Conservation (phyloP, 169 alveolate species). For the Cryptosporidium meleagridis region DNA sequence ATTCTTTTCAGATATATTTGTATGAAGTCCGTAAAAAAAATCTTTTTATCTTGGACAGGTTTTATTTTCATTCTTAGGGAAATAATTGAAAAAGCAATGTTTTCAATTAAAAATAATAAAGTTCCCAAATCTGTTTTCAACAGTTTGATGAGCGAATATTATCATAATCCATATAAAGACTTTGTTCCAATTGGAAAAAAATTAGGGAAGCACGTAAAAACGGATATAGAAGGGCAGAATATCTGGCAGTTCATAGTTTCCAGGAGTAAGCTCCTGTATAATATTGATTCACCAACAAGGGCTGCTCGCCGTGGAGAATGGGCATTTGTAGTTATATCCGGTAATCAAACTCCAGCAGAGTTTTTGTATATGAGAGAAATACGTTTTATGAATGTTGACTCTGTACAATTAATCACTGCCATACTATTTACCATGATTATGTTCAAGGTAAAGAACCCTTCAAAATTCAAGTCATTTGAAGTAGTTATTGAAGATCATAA, state of each 20-base stretch:
- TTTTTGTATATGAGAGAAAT: slow-evolving; percentile 53
- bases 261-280: slow-evolving; percentile 47
- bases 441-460: slow-evolving; percentile 46
- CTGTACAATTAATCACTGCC: slow-evolving; percentile 58
- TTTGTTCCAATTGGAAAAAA: slow-evolving; percentile 35
- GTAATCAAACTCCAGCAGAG: slow-evolving; percentile 54
- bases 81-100: slow-evolving; percentile 25
- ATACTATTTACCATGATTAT: slow-evolving; percentile 47
- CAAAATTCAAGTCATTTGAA: slow-evolving; percentile 44
- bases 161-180: slow-evolving; percentile 2
- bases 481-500: slow-evolving; percentile 36
- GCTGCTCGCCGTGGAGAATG: slow-evolving; percentile 68
- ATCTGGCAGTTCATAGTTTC: slow-evolving; percentile 40
- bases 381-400: slow-evolving; percentile 40
- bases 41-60: slow-evolving; percentile 32
- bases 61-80: slow-evolving; percentile 53
- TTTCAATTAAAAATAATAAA: background rate
- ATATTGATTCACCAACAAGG: slow-evolving; percentile 58
- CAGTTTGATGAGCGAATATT: slow-evolving; percentile 30
- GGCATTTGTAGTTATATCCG: slow-evolving; percentile 49
- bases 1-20: slow-evolving; percentile 55
- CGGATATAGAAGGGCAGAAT: slow-evolving; percentile 37
- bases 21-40: slow-evolving; percentile 12
- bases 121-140: slow-evolving; percentile 8
- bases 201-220: slow-evolving; percentile 21